Conservation (phyloP, 371 early-diverging fungal genomes). For the Blakeslea trispora region DNA sequence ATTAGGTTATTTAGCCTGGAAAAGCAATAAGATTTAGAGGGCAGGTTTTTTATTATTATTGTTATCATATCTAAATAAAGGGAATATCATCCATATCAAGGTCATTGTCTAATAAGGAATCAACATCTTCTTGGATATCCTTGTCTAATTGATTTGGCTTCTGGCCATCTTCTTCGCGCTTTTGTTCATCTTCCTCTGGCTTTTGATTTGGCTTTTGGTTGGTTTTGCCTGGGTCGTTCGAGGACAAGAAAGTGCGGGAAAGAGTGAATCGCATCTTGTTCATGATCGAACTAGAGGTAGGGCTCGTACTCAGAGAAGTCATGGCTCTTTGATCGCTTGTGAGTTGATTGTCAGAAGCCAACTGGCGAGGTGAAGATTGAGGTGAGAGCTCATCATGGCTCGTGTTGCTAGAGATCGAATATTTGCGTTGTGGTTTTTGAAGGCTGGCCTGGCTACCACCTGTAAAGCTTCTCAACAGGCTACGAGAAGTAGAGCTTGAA, state of each 20-base stretch:
- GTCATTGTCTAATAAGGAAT: conserved; percentile 47
- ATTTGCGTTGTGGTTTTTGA: neutral
- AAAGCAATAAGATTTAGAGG: too few relatives aligned
- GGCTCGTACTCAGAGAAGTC: conserved; percentile 21
- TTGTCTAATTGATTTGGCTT: conserved; percentile 13
- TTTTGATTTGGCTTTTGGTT: conserved; percentile 6
- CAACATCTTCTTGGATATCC: conserved; percentile 29
- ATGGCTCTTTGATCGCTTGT: conserved; percentile 16
- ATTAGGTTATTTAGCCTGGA: conserved; percentile 42
- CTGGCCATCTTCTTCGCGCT: conserved; percentile 7
- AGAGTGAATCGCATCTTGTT: conserved; percentile 36
- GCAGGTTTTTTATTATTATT: too few relatives aligned
- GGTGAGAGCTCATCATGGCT: conserved; percentile 3
- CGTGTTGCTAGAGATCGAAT: conserved; percentile 11
- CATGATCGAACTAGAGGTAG: conserved; percentile 17
- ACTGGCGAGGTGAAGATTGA: neutral
- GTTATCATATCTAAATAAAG: conserved; percentile 42
- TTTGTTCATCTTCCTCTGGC: conserved; percentile 15
- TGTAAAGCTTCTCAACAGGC: conserved; percentile 45
- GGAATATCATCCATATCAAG: conserved; percentile 61
- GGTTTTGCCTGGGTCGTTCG: conserved; percentile 1
- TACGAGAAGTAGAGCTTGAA: conserved; percentile 10
- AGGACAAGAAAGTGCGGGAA: conserved; percentile 39
- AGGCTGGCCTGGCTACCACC: neutral
- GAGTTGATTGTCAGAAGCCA: conserved; percentile 7